Conservation (phyloP, 768 basidiomycete genomes). For the Termitomyces sp. region DNA sequence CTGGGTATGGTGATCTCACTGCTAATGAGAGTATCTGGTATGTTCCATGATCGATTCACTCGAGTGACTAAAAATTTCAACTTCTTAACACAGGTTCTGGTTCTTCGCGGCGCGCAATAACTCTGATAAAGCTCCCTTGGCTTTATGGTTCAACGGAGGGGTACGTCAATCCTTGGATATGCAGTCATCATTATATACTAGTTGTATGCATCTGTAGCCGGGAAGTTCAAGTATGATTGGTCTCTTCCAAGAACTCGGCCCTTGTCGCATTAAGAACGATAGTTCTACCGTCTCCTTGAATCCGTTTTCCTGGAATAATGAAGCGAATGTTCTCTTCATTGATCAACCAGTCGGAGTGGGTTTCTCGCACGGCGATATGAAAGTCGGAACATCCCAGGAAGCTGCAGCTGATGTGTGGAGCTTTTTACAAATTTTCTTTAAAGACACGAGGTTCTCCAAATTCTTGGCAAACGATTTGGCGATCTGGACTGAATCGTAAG, state of each 20-base stretch:
- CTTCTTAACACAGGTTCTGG: constrained; percentile 51
- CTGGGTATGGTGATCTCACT: constrained; percentile 62
- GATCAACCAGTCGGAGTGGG: constrained; percentile 64
- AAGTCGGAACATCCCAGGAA: constrained; percentile 47
- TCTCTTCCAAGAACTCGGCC: constrained; percentile 73
- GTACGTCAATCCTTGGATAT: constrained; percentile 23
- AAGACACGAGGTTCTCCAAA: constrained; percentile 50
- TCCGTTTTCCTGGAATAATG: constrained; percentile 57
- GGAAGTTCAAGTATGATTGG: constrained; percentile 60
- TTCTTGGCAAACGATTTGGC: constrained; percentile 44
- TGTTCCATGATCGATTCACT: background rate
- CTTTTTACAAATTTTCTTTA: constrained; percentile 62
- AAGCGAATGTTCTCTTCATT: constrained; percentile 56
- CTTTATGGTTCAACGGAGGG: constrained; percentile 67
- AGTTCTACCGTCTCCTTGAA: constrained; percentile 46
- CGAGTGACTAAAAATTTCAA: no score
- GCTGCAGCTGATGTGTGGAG: constrained; percentile 60
- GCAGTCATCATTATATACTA: background rate
- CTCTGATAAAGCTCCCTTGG: constrained; percentile 57
- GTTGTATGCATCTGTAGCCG: constrained; percentile 29
- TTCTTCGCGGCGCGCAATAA: constrained; percentile 65
- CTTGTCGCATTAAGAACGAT: constrained; percentile 63
- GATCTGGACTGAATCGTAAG: constrained; percentile 63
- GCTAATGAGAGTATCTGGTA: constrained; percentile 58
- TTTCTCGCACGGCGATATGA: constrained; percentile 53